Percentiles rank a stretch among this genome's conserved stretches.
Conservation (phyloP, 2,329 filamentous ascomycete genomes). For the Aspergillus jensenii region DNA sequence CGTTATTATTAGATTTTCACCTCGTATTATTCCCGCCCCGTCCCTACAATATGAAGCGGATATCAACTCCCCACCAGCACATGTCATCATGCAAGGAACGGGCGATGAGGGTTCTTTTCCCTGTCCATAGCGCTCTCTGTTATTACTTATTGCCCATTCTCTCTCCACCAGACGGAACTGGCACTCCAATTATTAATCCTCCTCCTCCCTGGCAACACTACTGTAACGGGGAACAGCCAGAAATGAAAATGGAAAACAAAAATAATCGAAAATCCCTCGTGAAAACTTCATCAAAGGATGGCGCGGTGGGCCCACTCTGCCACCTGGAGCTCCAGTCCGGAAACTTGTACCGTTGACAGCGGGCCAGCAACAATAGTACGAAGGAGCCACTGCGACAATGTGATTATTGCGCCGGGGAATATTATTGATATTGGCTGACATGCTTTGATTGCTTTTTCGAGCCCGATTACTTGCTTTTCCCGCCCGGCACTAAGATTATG, state of each 20-base stretch:
- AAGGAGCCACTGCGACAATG: neutral
- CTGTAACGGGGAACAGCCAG: too few species aligned
- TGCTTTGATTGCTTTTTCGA: neutral
- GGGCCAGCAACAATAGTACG: neutral
- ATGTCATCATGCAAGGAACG: constrained; percentile 6
- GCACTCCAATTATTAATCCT: neutral
- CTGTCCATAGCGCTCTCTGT: neutral
- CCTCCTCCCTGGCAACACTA: too few species aligned
- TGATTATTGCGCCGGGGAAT: neutral
- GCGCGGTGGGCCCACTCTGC: neutral
- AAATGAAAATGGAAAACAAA: neutral
- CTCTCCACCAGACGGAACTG: neutral
- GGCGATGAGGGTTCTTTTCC: constrained; percentile 4
- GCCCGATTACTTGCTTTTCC: neutral
- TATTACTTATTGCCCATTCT: neutral
- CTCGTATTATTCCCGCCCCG: too few species aligned
- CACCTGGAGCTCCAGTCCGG: neutral
- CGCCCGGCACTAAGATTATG: neutral
- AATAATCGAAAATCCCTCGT: constrained; percentile 1
- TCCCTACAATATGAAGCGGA: neutral
- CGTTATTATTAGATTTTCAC: too few species aligned
- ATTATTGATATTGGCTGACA: neutral
- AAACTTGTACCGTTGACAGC: constrained; percentile 3
- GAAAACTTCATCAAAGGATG: neutral
- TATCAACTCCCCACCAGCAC: constrained; percentile 1